Percentiles rank a stretch among this genome's conserved stretches.
phyloP scores from a whole-genome alignment of 805 yeast genomes.

The Candida ponderosae region DNA sequence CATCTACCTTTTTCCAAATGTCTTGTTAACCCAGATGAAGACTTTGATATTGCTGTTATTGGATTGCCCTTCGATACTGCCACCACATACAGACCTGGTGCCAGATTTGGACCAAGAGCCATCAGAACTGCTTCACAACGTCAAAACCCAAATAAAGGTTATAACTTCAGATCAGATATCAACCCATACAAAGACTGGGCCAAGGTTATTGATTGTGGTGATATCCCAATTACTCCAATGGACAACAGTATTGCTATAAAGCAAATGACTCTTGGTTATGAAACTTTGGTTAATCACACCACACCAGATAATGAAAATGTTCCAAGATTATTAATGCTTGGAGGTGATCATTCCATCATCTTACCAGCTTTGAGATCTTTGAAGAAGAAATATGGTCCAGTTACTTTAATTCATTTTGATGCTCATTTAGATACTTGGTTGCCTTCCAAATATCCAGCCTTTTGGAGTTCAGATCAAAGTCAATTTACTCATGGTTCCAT shows the following conservation, averaged over 20 bases:
- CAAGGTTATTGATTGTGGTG: conserved; percentile 56
- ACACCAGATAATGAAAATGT: conserved; percentile 23
- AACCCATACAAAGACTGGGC: conserved; percentile 54
- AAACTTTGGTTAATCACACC: conserved; percentile 37
- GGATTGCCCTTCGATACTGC: conserved; percentile 87
- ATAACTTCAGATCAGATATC: conserved; percentile 55
- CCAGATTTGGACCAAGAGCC: conserved; percentile 76
- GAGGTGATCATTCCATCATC: conserved; percentile 78
- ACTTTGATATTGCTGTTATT: conserved; percentile 62
- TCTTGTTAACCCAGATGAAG: conserved; percentile 34
- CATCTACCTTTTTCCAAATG: conserved; percentile 60
- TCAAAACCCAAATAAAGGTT: conserved; percentile 62
- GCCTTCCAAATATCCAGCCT: conserved; percentile 62
- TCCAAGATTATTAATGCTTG: conserved; percentile 64
- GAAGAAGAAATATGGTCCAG: conserved; percentile 50
- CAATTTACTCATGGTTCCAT: conserved; percentile 79
- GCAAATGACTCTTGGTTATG: conserved; percentile 53
- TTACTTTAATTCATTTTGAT: conserved; percentile 75
- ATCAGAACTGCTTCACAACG: conserved; percentile 64
- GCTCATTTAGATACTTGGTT: conserved; percentile 83
- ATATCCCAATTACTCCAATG: conserved; percentile 61
- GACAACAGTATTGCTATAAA: conserved; percentile 56
- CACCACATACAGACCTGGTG: conserved; percentile 70
- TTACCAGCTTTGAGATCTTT: conserved; percentile 67
- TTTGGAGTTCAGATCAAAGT: conserved; percentile 48